Percentiles rank a stretch among this genome's conserved stretches.
Evolutionary conservation across 2,329 filamentous ascomycete genomes (phyloP).

Genomic region (Balansia obtecta): DNA sequence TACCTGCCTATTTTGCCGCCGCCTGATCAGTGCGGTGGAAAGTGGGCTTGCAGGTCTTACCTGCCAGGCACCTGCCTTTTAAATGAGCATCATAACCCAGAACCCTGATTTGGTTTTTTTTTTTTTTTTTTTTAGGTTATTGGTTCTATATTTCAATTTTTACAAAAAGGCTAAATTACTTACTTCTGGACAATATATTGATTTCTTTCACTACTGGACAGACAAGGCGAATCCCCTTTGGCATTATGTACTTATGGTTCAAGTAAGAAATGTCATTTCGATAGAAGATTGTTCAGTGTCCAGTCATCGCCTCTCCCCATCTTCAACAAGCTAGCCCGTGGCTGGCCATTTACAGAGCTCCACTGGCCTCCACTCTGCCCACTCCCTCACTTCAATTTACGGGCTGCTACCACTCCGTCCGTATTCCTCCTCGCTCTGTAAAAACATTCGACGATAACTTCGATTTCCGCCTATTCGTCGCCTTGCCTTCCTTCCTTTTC

Average conservation of each 20-base stretch:
- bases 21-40: not conserved
- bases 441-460: constrained; percentile 7
- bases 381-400: constrained; percentile 3
- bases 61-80: not conserved
- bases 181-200: too few relatives aligned
- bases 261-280: too few relatives aligned
- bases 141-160: too few relatives aligned
- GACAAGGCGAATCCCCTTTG: too few relatives aligned
- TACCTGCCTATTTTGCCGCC: too few relatives aligned
- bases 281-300: too few relatives aligned
- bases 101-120: too few relatives aligned
- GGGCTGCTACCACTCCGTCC: constrained; percentile 2
- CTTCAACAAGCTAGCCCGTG: not conserved
- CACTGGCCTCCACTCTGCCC: constrained; percentile 4
- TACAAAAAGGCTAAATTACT: too few relatives aligned
- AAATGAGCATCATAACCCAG: too few relatives aligned
- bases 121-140: too few relatives aligned
- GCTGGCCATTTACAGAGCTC: constrained; percentile 8
- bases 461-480: not conserved
- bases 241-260: too few relatives aligned
- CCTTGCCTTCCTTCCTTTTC: not conserved
- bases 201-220: too few relatives aligned
- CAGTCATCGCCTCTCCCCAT: not conserved
- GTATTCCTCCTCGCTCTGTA: constrained; percentile 1
- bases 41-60: not conserved